Conservation (phyloP, 345 rosid species). For the Aquilaria sinensis region DNA sequence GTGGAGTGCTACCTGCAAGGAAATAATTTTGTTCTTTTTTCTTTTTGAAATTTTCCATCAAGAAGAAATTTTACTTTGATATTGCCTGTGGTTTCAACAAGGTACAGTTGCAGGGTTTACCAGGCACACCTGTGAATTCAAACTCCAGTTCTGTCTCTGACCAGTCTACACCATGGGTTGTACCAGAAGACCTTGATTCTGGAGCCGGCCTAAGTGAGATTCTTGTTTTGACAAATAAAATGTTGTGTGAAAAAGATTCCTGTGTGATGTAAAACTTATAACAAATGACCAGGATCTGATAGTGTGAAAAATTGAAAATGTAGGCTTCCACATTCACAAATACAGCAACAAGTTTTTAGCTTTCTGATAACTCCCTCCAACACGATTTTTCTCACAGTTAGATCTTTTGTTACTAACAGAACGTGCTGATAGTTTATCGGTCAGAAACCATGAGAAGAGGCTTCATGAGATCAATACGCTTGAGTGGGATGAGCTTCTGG, state of each 20-base stretch:
- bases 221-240: constrained; percentile 10
- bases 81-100: background rate
- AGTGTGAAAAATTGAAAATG: background rate
- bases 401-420: constrained; percentile 38
- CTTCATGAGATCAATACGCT: constrained; percentile 93
- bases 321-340: too few relatives aligned
- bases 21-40: background rate
- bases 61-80: too few relatives aligned
- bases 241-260: background rate
- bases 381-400: constrained; percentile 11
- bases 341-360: background rate
- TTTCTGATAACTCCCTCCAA: background rate
- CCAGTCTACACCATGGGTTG: constrained; percentile 40
- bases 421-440: constrained; percentile 35
- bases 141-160: constrained; percentile 74
- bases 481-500: constrained; percentile 93
- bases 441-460: constrained; percentile 51
- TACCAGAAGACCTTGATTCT: constrained; percentile 63
- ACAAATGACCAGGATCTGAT: background rate
- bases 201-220: constrained; percentile 33
- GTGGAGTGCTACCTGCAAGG: background rate
- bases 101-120: constrained; percentile 55
- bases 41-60: too few relatives aligned
- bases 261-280: background rate
- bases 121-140: constrained; percentile 75